Evolutionary conservation across 78 protist species (phyloP), one percentile per base, ranked within the genome.

Genomic region (Dictyostelium purpureum): DNA sequence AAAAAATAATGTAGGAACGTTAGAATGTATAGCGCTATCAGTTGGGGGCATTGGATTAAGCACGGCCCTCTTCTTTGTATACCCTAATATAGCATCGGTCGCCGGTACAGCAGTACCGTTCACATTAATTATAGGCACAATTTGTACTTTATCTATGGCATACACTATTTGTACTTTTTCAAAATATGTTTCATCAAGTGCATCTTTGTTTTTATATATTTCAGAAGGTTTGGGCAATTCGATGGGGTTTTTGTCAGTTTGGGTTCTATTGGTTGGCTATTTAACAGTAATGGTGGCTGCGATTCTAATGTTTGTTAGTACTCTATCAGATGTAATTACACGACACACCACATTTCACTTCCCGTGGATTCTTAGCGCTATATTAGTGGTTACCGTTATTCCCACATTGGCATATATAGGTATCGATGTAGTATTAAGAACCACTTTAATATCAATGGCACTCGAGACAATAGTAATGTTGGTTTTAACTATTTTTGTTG

Each of bases 61-160:
- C 2, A 47, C 77, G 2, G 89, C 76, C 6, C 33, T 80, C 5
- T 80, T 43, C 52, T 65, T 80, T 65, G 89, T 80, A 31, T 66
- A 26, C 47, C 28, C 40, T 2, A 77, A 80, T 24, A 67, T 80
- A 5, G 76, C 89, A 10, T 31, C 18, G 18, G 89, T 67, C 2
- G 63, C 89, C 21, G 89, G 89, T n/a, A 59, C 89, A 24, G 18
- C 38, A 6, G 76, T 67, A 67, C 89, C 89, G 12, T 80, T 80
- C 24, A 80, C 77, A 31, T 38, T 80, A 28, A 51, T 67, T 6
- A 2, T 80, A 4, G 89, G 66, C 1, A 37, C 77, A 4, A 51
- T 80, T 21, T 80, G 89, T 69, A 67, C 78, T 52, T 26, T 80
- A 11, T 49, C 78, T 3, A 67, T 80, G 77, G 89, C 89, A 67